Evolutionary conservation across 495 filamentous ascomycete species (phyloP).

Genomic region (Podospora bellae-mahoneyi): DNA sequence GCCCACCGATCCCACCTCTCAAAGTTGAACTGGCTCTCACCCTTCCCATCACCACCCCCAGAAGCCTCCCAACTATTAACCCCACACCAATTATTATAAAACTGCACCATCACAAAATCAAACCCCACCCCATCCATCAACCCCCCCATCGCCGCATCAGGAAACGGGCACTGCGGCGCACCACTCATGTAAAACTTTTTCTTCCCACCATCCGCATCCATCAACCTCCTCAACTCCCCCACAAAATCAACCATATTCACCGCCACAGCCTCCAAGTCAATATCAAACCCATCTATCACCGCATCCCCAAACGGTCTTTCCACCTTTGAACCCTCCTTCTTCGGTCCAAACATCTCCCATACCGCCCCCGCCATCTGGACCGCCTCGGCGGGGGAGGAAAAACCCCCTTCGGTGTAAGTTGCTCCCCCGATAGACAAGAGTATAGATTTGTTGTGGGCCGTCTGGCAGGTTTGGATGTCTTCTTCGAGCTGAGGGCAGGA

Average conservation of each 20-base stretch:
- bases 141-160: constrained; percentile 57
- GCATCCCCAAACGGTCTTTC: constrained; percentile 57
- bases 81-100: constrained; percentile 68
- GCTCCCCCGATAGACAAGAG: constrained; percentile 66
- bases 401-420: constrained; percentile 59
- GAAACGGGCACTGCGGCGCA: constrained; percentile 65
- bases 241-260: constrained; percentile 56
- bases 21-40: constrained; percentile 56
- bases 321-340: not conserved
- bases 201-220: constrained; percentile 50
- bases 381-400: constrained; percentile 52
- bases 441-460: constrained; percentile 56
- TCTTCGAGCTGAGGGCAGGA: constrained; percentile 61
- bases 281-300: constrained; percentile 69
- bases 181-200: constrained; percentile 58
- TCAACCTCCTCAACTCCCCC: constrained; percentile 50
- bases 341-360: constrained; percentile 66
- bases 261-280: constrained; percentile 56
- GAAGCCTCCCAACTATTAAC: constrained; percentile 44
- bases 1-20: constrained; percentile 71
- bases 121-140: constrained; percentile 54
- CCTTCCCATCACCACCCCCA: constrained; percentile 21
- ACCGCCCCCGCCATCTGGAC: constrained; percentile 54
- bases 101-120: constrained; percentile 68
- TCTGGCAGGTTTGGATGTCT: constrained; percentile 66